Evolutionary conservation across 805 yeast species (phyloP), one percentile per base, ranked within the genome.

Genomic region (Dipodascopsis uninucleata): DNA sequence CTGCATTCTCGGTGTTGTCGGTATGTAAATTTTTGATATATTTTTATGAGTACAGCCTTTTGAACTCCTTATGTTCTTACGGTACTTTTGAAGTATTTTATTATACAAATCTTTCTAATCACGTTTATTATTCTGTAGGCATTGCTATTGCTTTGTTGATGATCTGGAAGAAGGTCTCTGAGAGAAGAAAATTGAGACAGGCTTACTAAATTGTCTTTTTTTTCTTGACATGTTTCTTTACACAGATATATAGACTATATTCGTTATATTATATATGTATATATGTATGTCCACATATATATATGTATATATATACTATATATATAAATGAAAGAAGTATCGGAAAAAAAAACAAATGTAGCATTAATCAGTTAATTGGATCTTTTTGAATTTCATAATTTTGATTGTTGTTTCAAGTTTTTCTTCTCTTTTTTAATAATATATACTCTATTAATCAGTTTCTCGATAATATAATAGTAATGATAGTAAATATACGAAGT

Each of bases 101-200:
- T 4, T 45, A 14, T n/a, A 24, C 14, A 69, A 71, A 61, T 51
- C 68, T 46, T 69, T 66, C 63, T 65, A 12, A 26, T 12, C n/a
- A n/a, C n/a, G n/a, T n/a, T n/a, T 26, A 26, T 14, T 26, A 26
- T 12, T 14, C 12, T 12, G 33, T 65, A 63, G 76, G 73, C 49
- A 55, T 60, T 53, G 71, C 66, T 52, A 56, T 73, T 45, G 47
- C 57, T 52, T 66, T 64, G 60, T 61, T 71, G 49, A 59, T 62
- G 55, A 51, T 67, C 59, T 65, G 62, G 49, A 72, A 70, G 71
- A 65, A 61, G 55, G 33, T 71, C 52, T 68, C 67, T 63, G 70
- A 69, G 28, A 70, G 62, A 61, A 72, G 71, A 64, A 53, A 31
- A 39, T 43, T 56, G 41, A 42, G 58, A 24, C 33, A 38, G 14